Base-by-base conservation (phyloP, 1,284 basidiomycete species). In the Anthracocystis panici-leucophaei region DNA sequence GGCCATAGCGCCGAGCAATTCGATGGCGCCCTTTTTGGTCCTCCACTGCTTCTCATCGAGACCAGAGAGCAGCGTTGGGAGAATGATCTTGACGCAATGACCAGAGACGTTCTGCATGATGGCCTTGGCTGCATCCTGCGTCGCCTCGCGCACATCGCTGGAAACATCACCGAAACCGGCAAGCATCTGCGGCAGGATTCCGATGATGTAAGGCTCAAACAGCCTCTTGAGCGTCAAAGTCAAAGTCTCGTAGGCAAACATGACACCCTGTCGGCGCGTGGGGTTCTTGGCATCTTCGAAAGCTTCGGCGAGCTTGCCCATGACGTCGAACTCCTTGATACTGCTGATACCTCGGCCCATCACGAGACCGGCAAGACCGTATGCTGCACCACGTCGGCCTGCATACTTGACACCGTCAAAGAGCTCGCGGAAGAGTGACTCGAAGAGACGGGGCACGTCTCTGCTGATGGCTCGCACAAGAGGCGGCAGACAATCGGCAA, bases 41-140 rank as follows among this genome's bases (percentile, higher is more conserved):
- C 96, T 89, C 97, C 97, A 99, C 85, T 99, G 97, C 85, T 97
- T 98, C 86, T 99, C 97, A 78, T 98, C 95, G 51, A 99, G 88
- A 38, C 95, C 96, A 38, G 91, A 91, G 6, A 99, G 89, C 9
- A 99, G 86, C 1, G 92, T 92, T 0, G 97, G 97, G 7, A 99
- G 87, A 70, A 99, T 95, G 57, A 95, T 89, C 87, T 99, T 99
- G 85, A 99, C 92, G 54, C 84, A 83, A 52, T 82, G 83, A 18
- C 82, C 82, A 21, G 82, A 80, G 82, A 99, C 89, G 77, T 93
- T 93, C 2, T 91, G 92, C 96, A 99, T 99, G 87, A 99, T 94
- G 48, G 95, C 91, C 65, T 92, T 90, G 7, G 95, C 91, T 1
- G 97, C 93, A 78, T 99, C 96, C 82, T 94, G 91, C 0, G 94